These are phyloP conservation scores for Suillus placidus DNA, from an alignment of 768 basidiomycete genomes.

Conservation along the genomic window DNA sequence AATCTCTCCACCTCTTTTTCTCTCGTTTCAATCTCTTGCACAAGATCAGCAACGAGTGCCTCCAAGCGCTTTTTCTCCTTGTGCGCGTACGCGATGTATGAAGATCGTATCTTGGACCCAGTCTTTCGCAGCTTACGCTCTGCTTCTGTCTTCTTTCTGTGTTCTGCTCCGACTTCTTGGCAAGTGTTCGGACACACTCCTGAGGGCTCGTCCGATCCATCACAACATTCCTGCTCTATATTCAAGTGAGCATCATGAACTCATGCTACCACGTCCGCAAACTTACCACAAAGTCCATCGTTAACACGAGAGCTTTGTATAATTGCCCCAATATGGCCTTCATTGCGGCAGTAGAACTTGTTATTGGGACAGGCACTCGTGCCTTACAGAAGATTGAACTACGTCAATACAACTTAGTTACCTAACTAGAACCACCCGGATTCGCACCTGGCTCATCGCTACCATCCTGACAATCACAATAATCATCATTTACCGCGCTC, in stretches of 20 bases:
- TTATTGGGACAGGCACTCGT: constrained; percentile 82
- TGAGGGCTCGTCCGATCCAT: constrained; percentile 88
- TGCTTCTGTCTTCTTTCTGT: constrained; percentile 69
- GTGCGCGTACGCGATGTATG: constrained; percentile 84
- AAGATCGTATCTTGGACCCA: constrained; percentile 87
- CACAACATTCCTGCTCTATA: constrained; percentile 89
- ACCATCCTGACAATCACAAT: constrained; percentile 93
- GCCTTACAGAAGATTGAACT: constrained; percentile 45
- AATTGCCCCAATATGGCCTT: constrained; percentile 80
- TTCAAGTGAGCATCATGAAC: constrained; percentile 17
- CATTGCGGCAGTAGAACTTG: constrained; percentile 83
- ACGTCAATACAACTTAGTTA: constrained; percentile 14
- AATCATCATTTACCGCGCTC: constrained; percentile 89
- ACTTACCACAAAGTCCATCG: constrained; percentile 91
- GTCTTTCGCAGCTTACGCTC: constrained; percentile 80
- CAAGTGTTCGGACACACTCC: constrained; percentile 84
- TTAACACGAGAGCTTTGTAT: constrained; percentile 84
- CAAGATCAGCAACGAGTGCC: constrained; percentile 52
- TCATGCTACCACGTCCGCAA: background rate
- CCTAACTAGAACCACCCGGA: constrained; percentile 10
- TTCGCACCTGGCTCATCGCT: constrained; percentile 87
- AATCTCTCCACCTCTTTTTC: constrained; percentile 76
- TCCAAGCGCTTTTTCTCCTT: constrained; percentile 90
- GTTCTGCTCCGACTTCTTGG: constrained; percentile 68
- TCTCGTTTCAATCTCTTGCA: constrained; percentile 59